Conservation (phyloP, 2,329 filamentous ascomycete species). For the Colletotrichum paranaense region DNA sequence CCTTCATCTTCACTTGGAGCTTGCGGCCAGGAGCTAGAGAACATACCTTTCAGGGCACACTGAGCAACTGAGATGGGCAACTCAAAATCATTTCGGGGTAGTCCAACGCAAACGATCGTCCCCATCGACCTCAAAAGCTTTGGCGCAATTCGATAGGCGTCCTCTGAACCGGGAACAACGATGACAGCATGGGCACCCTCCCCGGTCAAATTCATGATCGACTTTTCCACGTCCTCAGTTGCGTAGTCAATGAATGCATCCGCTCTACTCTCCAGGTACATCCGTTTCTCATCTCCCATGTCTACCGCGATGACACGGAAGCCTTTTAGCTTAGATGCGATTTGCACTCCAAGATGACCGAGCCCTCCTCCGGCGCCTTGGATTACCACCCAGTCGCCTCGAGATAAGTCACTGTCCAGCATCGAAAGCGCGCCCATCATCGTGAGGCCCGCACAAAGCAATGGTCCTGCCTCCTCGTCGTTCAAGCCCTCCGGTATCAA, state of each 20-base stretch:
- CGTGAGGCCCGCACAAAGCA: slow-evolving; percentile 47
- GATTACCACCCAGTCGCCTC: slow-evolving; percentile 45
- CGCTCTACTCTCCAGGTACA: slow-evolving; percentile 40
- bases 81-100: slow-evolving; percentile 42
- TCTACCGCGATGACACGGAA: slow-evolving; percentile 45
- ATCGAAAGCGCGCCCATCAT: slow-evolving; percentile 45
- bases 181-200: slow-evolving; percentile 43
- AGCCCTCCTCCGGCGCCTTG: slow-evolving; percentile 46
- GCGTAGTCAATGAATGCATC: slow-evolving; percentile 44
- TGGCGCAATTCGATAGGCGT: slow-evolving; percentile 40
- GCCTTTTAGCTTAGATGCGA: slow-evolving; percentile 38
- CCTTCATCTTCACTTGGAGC: no score
- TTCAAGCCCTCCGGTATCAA: slow-evolving; percentile 39
- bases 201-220: slow-evolving; percentile 39
- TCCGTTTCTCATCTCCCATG: slow-evolving; percentile 38
- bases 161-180: slow-evolving; percentile 42
- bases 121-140: slow-evolving; percentile 41
- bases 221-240: slow-evolving; percentile 36
- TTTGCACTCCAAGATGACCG: slow-evolving; percentile 47
- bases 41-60: slow-evolving; percentile 16
- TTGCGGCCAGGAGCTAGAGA: not conserved
- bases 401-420: slow-evolving; percentile 2
- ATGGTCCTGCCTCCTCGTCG: slow-evolving; percentile 40
- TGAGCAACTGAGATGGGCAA: slow-evolving; percentile 39
- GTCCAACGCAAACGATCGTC: slow-evolving; percentile 39